phyloP scores from a whole-genome alignment of 495 filamentous ascomycete genomes.

The Endocarpon pusillum region DNA sequence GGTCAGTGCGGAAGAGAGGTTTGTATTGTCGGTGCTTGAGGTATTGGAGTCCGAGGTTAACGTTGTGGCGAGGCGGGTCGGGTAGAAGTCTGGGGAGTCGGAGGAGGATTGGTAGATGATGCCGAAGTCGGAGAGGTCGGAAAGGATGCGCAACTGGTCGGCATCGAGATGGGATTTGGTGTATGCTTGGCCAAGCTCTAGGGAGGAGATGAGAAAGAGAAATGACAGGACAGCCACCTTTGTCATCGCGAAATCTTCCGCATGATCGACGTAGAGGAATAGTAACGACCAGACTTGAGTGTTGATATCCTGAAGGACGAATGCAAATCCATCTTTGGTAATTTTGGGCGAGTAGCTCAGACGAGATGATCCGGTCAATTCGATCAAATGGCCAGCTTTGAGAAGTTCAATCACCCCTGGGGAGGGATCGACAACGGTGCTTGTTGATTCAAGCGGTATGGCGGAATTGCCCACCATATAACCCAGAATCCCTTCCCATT shows the following conservation, averaged over 20 bases:
- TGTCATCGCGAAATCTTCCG: slow-evolving; percentile 64
- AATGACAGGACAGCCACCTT: slow-evolving; percentile 87
- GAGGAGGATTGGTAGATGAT: slow-evolving; percentile 53
- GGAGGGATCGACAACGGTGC: slow-evolving; percentile 41
- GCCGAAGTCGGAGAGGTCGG: slow-evolving; percentile 74
- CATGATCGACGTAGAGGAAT: slow-evolving; percentile 78
- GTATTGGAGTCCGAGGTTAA: slow-evolving; percentile 65
- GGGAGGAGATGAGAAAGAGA: slow-evolving; percentile 83
- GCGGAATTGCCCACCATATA: slow-evolving; percentile 72
- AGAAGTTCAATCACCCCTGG: slow-evolving; percentile 69
- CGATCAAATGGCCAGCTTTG: slow-evolving; percentile 62
- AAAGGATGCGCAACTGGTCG: slow-evolving; percentile 70
- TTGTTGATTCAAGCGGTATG: slow-evolving; percentile 30
- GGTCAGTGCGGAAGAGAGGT: slow-evolving; percentile 19
- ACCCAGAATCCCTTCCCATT: slow-evolving; percentile 91
- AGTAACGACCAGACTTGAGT: slow-evolving; percentile 92
- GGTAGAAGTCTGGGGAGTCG: slow-evolving; percentile 53
- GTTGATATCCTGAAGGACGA: slow-evolving; percentile 85
- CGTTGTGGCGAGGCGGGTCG: slow-evolving; percentile 85
- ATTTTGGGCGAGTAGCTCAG: slow-evolving; percentile 42
- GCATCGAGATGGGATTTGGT: slow-evolving; percentile 60
- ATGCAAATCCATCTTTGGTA: slow-evolving; percentile 83
- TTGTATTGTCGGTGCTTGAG: slow-evolving; percentile 25
- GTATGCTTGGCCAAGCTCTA: slow-evolving; percentile 83
- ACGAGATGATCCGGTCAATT: too few relatives aligned